Conservation (phyloP, 1,284 basidiomycete species). For the Malassezia cuniculi region DNA sequence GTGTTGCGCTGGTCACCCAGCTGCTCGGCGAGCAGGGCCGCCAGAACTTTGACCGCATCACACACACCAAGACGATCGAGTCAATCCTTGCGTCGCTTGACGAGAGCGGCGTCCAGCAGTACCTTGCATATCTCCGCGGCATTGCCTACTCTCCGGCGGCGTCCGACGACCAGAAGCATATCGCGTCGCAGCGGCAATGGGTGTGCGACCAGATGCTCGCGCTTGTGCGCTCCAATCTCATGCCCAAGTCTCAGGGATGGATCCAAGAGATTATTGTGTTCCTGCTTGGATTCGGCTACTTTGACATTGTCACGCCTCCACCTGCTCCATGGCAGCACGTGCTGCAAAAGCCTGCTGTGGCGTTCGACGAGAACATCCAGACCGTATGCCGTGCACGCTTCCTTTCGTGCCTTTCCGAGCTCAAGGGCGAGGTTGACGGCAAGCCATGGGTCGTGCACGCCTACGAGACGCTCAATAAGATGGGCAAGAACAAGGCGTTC, state of each 20-base stretch:
- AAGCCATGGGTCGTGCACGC: conserved; percentile 67
- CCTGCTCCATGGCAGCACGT: conserved; percentile 47
- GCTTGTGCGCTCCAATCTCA: conserved; percentile 63
- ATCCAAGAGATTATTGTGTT: conserved; percentile 65
- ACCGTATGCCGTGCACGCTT: conserved; percentile 59
- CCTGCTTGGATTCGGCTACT: conserved; percentile 70
- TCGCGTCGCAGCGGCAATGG: conserved; percentile 51
- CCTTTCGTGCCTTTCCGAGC: conserved; percentile 61
- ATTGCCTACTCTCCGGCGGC: conserved; percentile 37
- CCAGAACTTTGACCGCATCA: conserved; percentile 78
- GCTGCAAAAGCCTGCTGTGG: conserved; percentile 52
- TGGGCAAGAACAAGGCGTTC: conserved; percentile 59
- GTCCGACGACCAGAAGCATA: conserved; percentile 14
- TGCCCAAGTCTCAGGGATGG: conserved; percentile 71
- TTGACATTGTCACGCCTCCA: conserved; percentile 55
- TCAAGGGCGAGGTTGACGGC: conserved; percentile 59
- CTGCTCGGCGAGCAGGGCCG: conserved; percentile 73
- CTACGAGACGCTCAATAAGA: conserved; percentile 52
- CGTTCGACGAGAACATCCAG: conserved; percentile 59
- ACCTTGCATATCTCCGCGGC: conserved; percentile 56
- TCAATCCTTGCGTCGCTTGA: conserved; percentile 66
- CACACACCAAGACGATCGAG: conserved; percentile 85
- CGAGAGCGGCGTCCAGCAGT: conserved; percentile 61
- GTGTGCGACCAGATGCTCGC: conserved; percentile 71
- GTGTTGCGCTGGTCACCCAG: conserved; percentile 72